Base-by-base conservation (phyloP, 2,329 filamentous ascomycete species). In the Alternaria sp. region DNA sequence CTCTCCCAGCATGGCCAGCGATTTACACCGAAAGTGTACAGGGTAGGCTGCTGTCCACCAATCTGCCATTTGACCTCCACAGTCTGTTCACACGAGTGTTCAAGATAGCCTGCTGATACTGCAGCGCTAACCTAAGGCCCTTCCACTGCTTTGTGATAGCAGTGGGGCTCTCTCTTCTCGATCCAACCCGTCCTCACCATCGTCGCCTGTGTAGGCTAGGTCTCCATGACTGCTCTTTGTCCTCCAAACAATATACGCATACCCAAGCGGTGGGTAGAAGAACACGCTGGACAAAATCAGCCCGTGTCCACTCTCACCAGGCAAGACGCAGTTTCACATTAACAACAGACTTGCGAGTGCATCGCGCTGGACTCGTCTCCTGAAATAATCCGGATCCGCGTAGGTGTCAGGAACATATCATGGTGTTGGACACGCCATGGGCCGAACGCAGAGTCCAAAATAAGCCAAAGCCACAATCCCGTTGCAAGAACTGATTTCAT, bases 231-330 rank as follows among this genome's bases (percentile, higher is more conserved):
- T 41, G n/a, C 36, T 31, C 24, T 51, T 51, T 8, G 49, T 31
- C 36, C 26, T 51, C 17, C 24, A 40, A 41, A 51, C 36, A 28
- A 51, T 5, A 13, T 31, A 51, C 3, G 49, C 26, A 1, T 51
- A 51, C n/a, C 49, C 49, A 39, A 51, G 49, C 36, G 49, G 49
- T 23, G 49, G 49, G 14, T 51, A 51, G 49, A 51, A 51, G 11
- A 51, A 39, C 4, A 51, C 26, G 23, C 49, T n/a, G 11, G 10
- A 11, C 24, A 23, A 9, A 1, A 4, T 51, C n/a, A 51, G 49
- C 26, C 6, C 34, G 11, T 10, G 6, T 3, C 17, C 26, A 28
- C 10, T 23, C 34, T 9, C 6, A 6, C 7, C 9, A 5, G 17
- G 7, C 11, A n/a, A 26, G 23, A 13, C 14, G 23, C n/a, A 3